Percentiles rank a stretch among this genome's conserved stretches.
Conservation (phyloP, 306 rosid genomes). For the Lathyrus sativus region DNA sequence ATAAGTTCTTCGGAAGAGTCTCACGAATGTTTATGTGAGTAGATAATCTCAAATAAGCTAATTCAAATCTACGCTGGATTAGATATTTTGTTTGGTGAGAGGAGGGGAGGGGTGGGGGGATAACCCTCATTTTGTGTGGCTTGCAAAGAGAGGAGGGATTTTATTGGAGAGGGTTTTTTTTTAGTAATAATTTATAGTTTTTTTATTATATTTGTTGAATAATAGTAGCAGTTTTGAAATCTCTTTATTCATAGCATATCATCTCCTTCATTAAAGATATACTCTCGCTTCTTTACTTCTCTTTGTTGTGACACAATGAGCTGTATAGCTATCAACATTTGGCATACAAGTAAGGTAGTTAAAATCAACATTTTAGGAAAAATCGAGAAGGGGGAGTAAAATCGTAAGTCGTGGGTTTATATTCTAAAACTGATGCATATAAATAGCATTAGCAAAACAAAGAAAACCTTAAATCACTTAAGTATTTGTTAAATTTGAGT, state of each 20-base stretch:
- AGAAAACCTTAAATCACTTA: no score
- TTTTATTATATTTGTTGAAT: not conserved
- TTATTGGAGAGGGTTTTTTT: not conserved
- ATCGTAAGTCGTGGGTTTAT: no score
- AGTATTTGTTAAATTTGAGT: no score
- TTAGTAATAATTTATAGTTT: conserved; percentile 3
- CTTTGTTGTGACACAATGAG: not conserved
- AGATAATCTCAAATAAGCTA: not conserved
- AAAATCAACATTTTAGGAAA: no score
- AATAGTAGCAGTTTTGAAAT: not conserved
- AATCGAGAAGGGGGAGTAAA: no score
- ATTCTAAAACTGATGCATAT: no score
- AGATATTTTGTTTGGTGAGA: not conserved
- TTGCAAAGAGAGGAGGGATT: not conserved
- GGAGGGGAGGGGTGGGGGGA: not conserved
- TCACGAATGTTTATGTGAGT: not conserved
- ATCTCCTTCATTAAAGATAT: conserved; percentile 26
- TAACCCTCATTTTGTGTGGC: not conserved
- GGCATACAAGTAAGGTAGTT: not conserved
- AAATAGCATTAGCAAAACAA: no score
- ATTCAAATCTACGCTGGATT: no score
- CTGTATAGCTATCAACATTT: conserved; percentile 23
- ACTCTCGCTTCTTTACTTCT: conserved; percentile 17
- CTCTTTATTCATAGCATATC: conserved; percentile 5
- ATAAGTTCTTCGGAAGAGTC: not conserved